Percentiles rank a stretch among this genome's conserved stretches.
Conservation (phyloP, 2,329 filamentous ascomycete species). For the Exserohilum turcica region DNA sequence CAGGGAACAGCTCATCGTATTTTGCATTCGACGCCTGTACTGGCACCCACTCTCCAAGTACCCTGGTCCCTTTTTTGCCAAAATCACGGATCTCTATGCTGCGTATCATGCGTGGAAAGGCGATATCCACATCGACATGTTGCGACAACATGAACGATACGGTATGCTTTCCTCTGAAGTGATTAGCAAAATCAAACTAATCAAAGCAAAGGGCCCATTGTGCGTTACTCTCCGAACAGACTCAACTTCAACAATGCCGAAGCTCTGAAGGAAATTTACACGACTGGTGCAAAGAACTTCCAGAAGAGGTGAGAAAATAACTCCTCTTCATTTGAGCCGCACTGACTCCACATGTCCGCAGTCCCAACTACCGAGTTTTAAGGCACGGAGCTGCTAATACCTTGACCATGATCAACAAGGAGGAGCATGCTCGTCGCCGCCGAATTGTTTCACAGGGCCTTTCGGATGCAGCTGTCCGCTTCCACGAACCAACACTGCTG, state of each 20-base stretch:
- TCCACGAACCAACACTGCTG: conserved; percentile 1
- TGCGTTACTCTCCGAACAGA: conserved; percentile 6
- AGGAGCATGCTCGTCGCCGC: conserved; percentile 13
- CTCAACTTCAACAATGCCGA: neutral
- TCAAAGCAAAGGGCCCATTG: no score
- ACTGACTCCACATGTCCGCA: no score
- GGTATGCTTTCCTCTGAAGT: neutral
- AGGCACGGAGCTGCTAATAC: conserved; percentile 19
- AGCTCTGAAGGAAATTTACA: neutral
- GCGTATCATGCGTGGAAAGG: conserved; percentile 16
- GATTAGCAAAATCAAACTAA: neutral
- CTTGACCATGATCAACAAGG: conserved; percentile 2
- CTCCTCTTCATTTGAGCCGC: no score
- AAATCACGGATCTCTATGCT: conserved; percentile 13
- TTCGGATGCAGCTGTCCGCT: conserved; percentile 5
- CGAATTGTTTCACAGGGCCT: conserved; percentile 12
- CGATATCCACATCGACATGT: conserved; percentile 19
- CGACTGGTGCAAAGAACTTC: neutral
- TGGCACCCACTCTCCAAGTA: conserved; percentile 18
- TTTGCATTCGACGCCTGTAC: neutral
- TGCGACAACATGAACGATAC: conserved; percentile 13
- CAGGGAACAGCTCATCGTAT: neutral
- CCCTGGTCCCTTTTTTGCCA: conserved; percentile 21
- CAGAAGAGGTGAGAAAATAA: neutral
- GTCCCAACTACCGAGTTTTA: conserved; percentile 15